Percentiles rank a stretch among this genome's conserved stretches.
Evolutionary conservation across 192 early-diverging fungal species (phyloP).

Genomic region (Jimgerdemannia flammicorona): DNA sequence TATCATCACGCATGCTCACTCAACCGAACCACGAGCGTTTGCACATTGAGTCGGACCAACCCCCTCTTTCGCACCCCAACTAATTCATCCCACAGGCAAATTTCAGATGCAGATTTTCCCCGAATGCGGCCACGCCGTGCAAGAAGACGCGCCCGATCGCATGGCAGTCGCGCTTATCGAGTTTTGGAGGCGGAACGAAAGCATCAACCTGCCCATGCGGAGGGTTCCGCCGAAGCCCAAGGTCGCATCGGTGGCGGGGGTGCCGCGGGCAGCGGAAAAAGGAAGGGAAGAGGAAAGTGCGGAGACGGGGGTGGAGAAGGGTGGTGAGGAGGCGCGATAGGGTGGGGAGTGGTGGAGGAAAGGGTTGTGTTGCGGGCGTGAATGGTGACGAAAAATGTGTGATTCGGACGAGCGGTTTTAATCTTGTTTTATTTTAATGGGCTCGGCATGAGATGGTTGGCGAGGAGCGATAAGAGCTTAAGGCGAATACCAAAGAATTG

Average conservation of each 20-base stretch:
- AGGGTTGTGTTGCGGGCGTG: background rate
- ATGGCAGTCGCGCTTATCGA: constrained; percentile 52
- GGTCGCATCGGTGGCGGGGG: too few relatives aligned
- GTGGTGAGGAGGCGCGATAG: background rate
- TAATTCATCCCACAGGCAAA: constrained; percentile 41
- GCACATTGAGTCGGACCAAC: too few relatives aligned
- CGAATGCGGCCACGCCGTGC: constrained; percentile 67
- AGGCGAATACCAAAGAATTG: too few relatives aligned
- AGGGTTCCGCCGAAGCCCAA: background rate
- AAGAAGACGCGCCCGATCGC: constrained; percentile 65
- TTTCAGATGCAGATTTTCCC: constrained; percentile 70
- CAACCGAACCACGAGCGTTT: background rate
- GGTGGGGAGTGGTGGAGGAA: background rate
- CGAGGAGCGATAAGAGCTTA: too few relatives aligned
- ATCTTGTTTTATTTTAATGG: too few relatives aligned
- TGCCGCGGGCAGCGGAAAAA: too few relatives aligned
- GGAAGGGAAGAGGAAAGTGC: too few relatives aligned
- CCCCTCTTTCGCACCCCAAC: background rate
- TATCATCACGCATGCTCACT: too few relatives aligned
- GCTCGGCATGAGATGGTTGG: too few relatives aligned
- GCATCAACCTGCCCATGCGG: constrained; percentile 40
- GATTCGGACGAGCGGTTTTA: too few relatives aligned
- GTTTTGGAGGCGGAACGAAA: constrained; percentile 69
- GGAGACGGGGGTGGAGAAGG: background rate
- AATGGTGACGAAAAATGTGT: too few relatives aligned